phyloP scores from a whole-genome alignment of 2,329 filamentous ascomycete genomes.

The Beauveria pseudobassiana region DNA sequence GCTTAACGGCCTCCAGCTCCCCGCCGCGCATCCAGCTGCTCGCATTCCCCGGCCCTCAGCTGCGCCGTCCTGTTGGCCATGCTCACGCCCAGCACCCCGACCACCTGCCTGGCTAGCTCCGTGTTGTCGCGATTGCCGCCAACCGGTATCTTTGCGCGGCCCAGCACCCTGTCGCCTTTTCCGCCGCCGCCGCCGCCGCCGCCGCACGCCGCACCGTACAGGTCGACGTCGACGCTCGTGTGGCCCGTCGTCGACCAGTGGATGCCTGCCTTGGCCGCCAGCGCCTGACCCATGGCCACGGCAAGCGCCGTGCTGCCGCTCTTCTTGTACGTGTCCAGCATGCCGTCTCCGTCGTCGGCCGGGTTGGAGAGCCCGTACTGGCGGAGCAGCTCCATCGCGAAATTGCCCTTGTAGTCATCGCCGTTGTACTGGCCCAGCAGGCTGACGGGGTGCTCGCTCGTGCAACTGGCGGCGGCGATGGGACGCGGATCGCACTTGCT shows the following conservation, averaged over 20 bases:
- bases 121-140: constrained; percentile 21
- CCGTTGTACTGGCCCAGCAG: constrained; percentile 13
- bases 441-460: constrained; percentile 14
- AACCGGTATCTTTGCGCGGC: constrained; percentile 2
- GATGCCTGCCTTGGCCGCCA: constrained; percentile 14
- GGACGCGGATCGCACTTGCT: constrained; percentile 16
- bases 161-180: too few relatives aligned
- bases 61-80: constrained; percentile 17
- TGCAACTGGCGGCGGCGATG: constrained; percentile 13
- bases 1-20: constrained; percentile 13
- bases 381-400: constrained; percentile 14
- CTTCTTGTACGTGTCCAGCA: constrained; percentile 9
- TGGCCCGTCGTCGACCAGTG: constrained; percentile 18
- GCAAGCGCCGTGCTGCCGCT: constrained; percentile 11
- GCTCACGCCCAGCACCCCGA: constrained; percentile 17
- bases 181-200: constrained; percentile 1
- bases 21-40: constrained; percentile 18
- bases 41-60: constrained; percentile 16
- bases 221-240: constrained; percentile 17
- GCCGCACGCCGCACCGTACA: constrained; percentile 17
- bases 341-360: constrained; percentile 12
- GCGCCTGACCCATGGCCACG: constrained; percentile 11
- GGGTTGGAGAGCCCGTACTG: constrained; percentile 15
- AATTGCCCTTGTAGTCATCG: constrained; percentile 14
- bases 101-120: constrained; percentile 20